Conservation (phyloP, 108 stramenopile species). For the Cyclotella kingstonii region DNA sequence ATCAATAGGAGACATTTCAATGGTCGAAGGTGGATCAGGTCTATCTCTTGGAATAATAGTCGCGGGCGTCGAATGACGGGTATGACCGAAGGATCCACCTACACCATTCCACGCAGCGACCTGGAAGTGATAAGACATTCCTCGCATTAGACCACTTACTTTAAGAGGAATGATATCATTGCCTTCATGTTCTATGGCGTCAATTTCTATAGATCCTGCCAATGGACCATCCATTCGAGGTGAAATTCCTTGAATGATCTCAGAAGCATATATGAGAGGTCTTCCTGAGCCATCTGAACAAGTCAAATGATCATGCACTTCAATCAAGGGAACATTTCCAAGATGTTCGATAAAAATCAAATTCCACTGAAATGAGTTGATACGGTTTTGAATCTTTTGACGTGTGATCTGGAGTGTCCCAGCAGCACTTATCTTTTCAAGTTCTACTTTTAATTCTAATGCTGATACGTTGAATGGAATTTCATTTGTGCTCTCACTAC, state of each 20-base stretch:
- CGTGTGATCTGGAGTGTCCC: constrained; percentile 25
- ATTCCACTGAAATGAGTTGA: constrained; percentile 33
- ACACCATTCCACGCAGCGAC: constrained; percentile 64
- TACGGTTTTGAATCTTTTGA: constrained; percentile 4
- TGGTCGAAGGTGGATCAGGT: constrained; percentile 37
- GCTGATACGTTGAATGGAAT: constrained; percentile 54
- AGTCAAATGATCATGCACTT: constrained; percentile 31
- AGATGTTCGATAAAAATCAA: constrained; percentile 53
- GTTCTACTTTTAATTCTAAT: constrained; percentile 43
- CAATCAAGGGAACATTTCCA: constrained; percentile 45
- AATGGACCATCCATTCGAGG: constrained; percentile 41
- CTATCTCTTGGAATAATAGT: constrained; percentile 13
- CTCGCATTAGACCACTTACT: constrained; percentile 23
- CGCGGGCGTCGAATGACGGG: constrained; percentile 45
- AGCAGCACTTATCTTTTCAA: constrained; percentile 34
- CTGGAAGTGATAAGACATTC: constrained; percentile 50
- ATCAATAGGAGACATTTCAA: constrained; percentile 30
- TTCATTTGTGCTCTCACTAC: constrained; percentile 50
- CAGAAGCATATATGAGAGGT: constrained; percentile 17
- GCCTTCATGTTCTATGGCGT: constrained; percentile 7
- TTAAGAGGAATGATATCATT: constrained; percentile 6
- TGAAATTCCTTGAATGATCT: constrained; percentile 37
- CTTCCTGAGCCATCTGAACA: constrained; percentile 36
- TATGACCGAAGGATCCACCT: constrained; percentile 35
- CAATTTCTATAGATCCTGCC: constrained; percentile 31